Evolutionary conservation across 345 rosid species (phyloP).

Genomic region (Gossypium longicalyx): DNA sequence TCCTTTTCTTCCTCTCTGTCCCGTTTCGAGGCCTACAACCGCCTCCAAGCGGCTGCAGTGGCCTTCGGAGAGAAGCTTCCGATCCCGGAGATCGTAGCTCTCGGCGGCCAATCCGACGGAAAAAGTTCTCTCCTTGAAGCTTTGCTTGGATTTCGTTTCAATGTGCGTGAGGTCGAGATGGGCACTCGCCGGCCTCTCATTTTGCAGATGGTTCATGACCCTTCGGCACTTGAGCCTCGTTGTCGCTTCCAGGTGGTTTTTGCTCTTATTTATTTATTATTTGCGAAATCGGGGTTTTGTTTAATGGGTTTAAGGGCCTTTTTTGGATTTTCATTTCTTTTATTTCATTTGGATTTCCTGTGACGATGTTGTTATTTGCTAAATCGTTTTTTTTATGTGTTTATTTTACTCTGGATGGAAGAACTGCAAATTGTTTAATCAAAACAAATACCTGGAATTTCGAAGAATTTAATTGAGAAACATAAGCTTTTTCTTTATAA

Average conservation of each 20-base stretch:
- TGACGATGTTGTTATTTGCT: not conserved
- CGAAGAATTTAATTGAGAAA: not conserved
- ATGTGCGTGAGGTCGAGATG: constrained; percentile 96
- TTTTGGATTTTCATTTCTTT: not conserved
- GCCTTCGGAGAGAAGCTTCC: constrained; percentile 97
- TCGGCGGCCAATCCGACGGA: constrained; percentile 95
- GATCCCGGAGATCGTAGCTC: constrained; percentile 88
- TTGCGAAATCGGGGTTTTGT: not conserved
- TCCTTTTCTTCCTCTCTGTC: constrained; percentile 27
- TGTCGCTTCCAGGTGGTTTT: constrained; percentile 72
- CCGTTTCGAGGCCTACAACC: constrained; percentile 90
- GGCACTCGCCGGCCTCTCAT: constrained; percentile 91
- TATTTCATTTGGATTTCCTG: not conserved
- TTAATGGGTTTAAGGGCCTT: not conserved
- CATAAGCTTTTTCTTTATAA: not conserved
- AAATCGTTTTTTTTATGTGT: not conserved
- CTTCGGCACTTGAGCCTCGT: constrained; percentile 76
- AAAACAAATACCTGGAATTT: not conserved
- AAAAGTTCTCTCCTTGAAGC: constrained; percentile 97
- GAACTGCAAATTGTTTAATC: not conserved
- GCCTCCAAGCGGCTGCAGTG: constrained; percentile 87
- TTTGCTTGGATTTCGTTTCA: constrained; percentile 85
- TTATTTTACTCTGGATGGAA: not conserved
- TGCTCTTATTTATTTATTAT: not conserved
- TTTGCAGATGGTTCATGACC: constrained; percentile 92